Evolutionary conservation across 2,329 filamentous ascomycete genomes (phyloP), one percentile per base, ranked within the genome.

Genomic region (Lachnellula arida): DNA sequence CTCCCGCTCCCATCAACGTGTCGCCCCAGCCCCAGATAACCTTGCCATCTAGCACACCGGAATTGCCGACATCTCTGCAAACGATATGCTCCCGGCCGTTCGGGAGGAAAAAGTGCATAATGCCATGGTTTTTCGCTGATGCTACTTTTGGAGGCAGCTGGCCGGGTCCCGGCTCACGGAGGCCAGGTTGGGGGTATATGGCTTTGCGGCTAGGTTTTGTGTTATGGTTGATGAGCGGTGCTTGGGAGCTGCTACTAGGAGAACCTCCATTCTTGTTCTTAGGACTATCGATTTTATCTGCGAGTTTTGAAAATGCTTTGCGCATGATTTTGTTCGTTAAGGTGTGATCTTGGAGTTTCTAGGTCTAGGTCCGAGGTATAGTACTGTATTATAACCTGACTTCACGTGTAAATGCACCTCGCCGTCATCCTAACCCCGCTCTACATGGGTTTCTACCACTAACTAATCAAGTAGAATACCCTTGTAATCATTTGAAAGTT

Each of bases 11-110:
- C 52, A 54, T 54, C 14, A 54, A 28, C 7, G 52, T 54, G 12
- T 54, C 52, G 4, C 52, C 52, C 52, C 52, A 50, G 9, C 52
- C 52, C 52, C 52, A 54, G n/a, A 54, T 39, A 17, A 54, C 35
- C 9, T 39, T 49, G 12, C 52, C 52, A 25, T 54, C 22, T 1
- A 54, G 46, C 6, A 54, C 52, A 5, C 52, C 46, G 28, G 37
- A 39, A 14, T 54, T 54, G 9, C 52, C 52, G 8, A 54, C 52
- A 5, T 54, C 52, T 34, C 52, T 37, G 12, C 46, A 46, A 3
- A 54, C 52, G 46, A 54, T 50, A 19, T 54, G 52, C 25, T 54
- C 52, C 23, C 44, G 46, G 23, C 46, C 52, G 1, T 22, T 22
- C 4, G 52, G 52, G n/a, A 44, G 52, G 46, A 49, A 54, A 37